A percentile compares a stretch with the other conserved stretches of the same genome.
Evolutionary conservation across 2,329 filamentous ascomycete genomes (phyloP).

Genomic region (Aspergillus niger): DNA sequence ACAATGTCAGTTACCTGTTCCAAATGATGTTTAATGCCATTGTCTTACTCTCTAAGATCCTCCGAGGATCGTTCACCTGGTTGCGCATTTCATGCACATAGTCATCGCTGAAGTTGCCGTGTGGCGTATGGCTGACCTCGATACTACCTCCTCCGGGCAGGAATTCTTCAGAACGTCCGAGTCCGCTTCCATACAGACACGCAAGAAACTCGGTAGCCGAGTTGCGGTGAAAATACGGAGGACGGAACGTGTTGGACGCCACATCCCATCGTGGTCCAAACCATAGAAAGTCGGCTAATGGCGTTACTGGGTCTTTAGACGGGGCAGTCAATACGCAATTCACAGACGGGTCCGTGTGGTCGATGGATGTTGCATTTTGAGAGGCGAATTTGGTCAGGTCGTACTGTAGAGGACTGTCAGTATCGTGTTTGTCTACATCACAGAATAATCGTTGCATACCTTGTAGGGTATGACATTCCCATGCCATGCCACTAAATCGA

Average conservation of each 20-base stretch:
- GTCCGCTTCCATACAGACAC: constrained; percentile 30
- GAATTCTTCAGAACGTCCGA: constrained; percentile 32
- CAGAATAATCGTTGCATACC: constrained; percentile 8
- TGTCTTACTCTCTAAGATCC: constrained; percentile 42
- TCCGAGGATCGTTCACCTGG: constrained; percentile 47
- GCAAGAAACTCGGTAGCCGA: constrained; percentile 63
- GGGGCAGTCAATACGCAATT: constrained; percentile 59
- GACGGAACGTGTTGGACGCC: constrained; percentile 68
- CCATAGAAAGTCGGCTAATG: constrained; percentile 69
- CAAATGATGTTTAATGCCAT: not conserved
- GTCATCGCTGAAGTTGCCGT: constrained; percentile 44
- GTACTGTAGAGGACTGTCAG: constrained; percentile 39
- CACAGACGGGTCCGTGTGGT: constrained; percentile 68
- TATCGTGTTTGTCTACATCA: not conserved
- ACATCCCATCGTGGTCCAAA: constrained; percentile 73
- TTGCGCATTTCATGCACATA: constrained; percentile 50
- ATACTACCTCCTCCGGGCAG: constrained; percentile 31
- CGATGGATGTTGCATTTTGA: constrained; percentile 59
- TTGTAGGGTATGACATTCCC: constrained; percentile 65
- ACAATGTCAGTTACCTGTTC: not conserved
- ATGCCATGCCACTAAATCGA: constrained; percentile 69
- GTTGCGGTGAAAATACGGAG: constrained; percentile 73
- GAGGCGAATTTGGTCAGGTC: constrained; percentile 61
- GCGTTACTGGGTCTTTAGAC: constrained; percentile 59
- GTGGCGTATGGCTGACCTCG: constrained; percentile 32